Evolutionary conservation across 106 monocot genomes (phyloP).

Genomic region (Dendrobium huoshanense): DNA sequence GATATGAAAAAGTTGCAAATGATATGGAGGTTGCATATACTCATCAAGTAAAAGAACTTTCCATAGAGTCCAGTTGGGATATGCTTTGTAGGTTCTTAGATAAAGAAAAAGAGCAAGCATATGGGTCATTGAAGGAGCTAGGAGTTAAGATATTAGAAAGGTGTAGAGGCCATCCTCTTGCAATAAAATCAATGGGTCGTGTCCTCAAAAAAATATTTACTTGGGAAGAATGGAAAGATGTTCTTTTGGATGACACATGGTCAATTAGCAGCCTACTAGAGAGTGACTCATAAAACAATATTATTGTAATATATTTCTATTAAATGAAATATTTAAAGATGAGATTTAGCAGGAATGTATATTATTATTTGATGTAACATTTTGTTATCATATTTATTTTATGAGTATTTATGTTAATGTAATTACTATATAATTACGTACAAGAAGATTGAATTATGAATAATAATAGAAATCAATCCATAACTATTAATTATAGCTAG

Average conservation of each 20-base stretch:
- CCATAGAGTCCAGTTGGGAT: background rate
- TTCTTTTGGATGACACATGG: slow-evolving; percentile 19
- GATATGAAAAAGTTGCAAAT: slow-evolving; percentile 19
- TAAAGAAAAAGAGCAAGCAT: slow-evolving; percentile 4
- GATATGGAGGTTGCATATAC: slow-evolving; percentile 16
- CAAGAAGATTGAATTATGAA: too few relatives aligned
- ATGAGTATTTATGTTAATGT: too few relatives aligned
- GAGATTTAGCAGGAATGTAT: too few relatives aligned
- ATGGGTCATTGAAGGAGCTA: slow-evolving; percentile 8
- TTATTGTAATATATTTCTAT: too few relatives aligned
- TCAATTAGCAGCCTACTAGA: slow-evolving; percentile 17
- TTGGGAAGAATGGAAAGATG: slow-evolving; percentile 18
- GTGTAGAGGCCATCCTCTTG: slow-evolving; percentile 29
- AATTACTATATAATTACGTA: too few relatives aligned
- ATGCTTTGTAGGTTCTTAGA: background rate
- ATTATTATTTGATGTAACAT: too few relatives aligned
- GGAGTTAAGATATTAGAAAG: slow-evolving; percentile 10
- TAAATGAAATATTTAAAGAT: too few relatives aligned
- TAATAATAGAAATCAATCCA: too few relatives aligned
- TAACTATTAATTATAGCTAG: too few relatives aligned
- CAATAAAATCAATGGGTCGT: slow-evolving; percentile 30
- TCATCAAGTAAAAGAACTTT: slow-evolving; percentile 14
- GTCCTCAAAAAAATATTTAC: slow-evolving; percentile 19
- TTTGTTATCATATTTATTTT: too few relatives aligned
- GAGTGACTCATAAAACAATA: too few relatives aligned